Evolutionary conservation across 441 rosid genomes (phyloP), one percentile per base, ranked within the genome.

Genomic region (Erodium moschatum): DNA sequence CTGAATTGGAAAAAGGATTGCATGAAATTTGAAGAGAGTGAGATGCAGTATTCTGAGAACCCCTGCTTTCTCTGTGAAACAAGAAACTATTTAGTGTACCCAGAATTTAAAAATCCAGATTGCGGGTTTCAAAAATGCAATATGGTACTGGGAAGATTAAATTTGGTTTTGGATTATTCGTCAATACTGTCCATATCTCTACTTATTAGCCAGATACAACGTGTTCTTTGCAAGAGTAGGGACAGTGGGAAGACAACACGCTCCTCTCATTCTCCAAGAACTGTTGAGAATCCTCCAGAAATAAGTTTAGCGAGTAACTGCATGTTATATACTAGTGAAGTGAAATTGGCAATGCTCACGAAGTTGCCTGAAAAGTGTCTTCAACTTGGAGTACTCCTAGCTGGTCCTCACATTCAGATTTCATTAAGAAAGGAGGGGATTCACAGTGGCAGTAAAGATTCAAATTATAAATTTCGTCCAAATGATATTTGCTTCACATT

Each of bases 1-100:
- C 69, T 73, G 75, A 83, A 70, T 78, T 90, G 96, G 98, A 78
- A 80, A 74, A 80, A 62, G 48, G 65, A 68, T 74, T 71, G 75
- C 75, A 16, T 70, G 46, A 80, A 79, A 72, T 81, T 83, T 69
- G 89, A 84, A 74, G 87, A 78, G 42, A 73, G 68, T 67, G 85
- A 83, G 48, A 78, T 83, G 61, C 75, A 73, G 62, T 79, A 76
- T 72, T 81, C 79, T 71, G 86, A 82, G 75, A 77, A 79, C 67
- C 94, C 94, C 65, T 85, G 88, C 76, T 70, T 92, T 76, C 82
- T 92, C 70, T 78, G 82, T 76, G 91, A 90, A 82, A 71, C 81
- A 33, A 82, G 77, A 80, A 85, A 81, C 81, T 75, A 72, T 78
- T 75, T 86, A 85, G 73, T 73, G 56, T 77, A 76, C 78, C 81